These are phyloP conservation scores for Coemansia sp. DNA, from an alignment of 192 early-diverging fungal genomes.

Conservation along the genomic window DNA sequence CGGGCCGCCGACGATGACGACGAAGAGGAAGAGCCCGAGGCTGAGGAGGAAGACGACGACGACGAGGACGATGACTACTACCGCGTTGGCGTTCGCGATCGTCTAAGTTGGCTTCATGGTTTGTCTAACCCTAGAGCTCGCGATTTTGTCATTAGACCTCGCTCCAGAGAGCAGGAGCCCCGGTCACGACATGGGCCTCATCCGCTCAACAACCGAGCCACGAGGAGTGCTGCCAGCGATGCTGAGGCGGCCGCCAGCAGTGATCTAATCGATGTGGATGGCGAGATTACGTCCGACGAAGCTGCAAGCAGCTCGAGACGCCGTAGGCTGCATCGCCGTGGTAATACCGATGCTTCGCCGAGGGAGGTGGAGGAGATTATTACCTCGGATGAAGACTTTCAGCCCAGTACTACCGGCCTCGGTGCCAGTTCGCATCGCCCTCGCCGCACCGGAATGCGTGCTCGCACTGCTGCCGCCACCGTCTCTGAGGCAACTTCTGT, in stretches of 20 bases:
- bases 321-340: conserved; percentile 6
- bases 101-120: too few species aligned
- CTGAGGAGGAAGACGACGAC: conserved; percentile 39
- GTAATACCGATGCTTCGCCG: not conserved
- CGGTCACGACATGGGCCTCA: too few species aligned
- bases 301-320: not conserved
- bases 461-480: not conserved
- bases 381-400: conserved; percentile 39
- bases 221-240: not conserved
- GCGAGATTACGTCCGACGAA: not conserved
- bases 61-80: conserved; percentile 10
- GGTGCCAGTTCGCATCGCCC: too few species aligned
- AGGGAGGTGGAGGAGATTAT: not conserved
- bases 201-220: not conserved
- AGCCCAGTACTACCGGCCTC: conserved; percentile 3
- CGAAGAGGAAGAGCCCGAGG: conserved; percentile 51
- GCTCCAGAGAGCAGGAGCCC: too few species aligned
- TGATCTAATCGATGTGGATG: conserved; percentile 1
- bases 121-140: too few species aligned
- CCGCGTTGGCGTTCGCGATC: not conserved
- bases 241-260: not conserved
- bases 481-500: not conserved
- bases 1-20: conserved; percentile 51
- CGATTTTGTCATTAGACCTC: too few species aligned
- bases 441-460: not conserved